Base-by-base conservation (phyloP, 1,284 basidiomycete species). In the Cryptococcus neoformans region DNA sequence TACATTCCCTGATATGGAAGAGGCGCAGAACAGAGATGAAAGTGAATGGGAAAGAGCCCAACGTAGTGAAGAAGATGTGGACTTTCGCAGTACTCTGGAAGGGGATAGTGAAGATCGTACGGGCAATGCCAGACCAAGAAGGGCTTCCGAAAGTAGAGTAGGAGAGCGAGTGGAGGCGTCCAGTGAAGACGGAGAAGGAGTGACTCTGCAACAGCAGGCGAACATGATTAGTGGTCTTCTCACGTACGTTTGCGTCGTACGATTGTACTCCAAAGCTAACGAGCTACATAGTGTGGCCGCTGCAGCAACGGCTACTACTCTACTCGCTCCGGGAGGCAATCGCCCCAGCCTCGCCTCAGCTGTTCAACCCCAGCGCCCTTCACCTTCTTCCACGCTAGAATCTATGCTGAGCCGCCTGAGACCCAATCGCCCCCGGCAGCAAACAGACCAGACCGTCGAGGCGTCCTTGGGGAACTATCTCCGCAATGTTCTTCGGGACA, bases 171-270 rank as follows among this genome's bases (percentile, higher is more conserved):
- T 36, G 16, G 34, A 41, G 40, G 35, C 37, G 21, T 21, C 21
- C 21, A 44, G 21, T 36, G 49, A 51, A 17, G 49, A 51, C 9
- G 42, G 45, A 21, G 52, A 59, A 21, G 56, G 59, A 1, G 55
- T 66, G 1, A 67, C 63, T 5, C 56, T 77, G 34, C 70, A 72
- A 14, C 62, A 68, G 34, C 75, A 77, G 53, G 74, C 73, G 8
- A 65, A 73, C 28, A 74, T 75, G 71, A 71, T 77, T 36, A 69
- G 73, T 38, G 71, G 71, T 36, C 66, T 77, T 11, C 47, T 77
- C n/a, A 74, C 73, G 75, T 75, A 58, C 61, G 75, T 65, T 8
- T 5, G 16, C 17, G 10, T 28, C 14, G 7, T 21, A 5, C 4
- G 12, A 28, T 41, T 40, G 6, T 52, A 34, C n/a, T 16, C 10